These are phyloP conservation scores for Acrodontium crateriforme DNA, from an alignment of 2,329 filamentous ascomycete genomes.

Conservation along the genomic window DNA sequence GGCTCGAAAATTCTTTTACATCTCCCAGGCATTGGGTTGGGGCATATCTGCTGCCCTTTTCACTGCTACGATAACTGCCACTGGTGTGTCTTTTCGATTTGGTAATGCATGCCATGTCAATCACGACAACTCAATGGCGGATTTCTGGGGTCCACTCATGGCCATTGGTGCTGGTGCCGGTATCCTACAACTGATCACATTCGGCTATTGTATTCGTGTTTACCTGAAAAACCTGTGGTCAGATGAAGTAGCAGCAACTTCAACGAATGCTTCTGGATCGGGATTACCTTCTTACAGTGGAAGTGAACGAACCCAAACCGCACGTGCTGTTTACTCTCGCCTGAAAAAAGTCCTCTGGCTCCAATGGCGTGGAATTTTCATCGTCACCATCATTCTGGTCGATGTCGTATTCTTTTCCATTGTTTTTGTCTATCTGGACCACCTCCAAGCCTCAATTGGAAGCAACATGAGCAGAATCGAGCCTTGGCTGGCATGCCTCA, in stretches of 20 bases:
- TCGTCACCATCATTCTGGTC: slow-evolving; percentile 77
- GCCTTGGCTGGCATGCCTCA: slow-evolving; percentile 63
- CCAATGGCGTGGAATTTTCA: slow-evolving; percentile 85
- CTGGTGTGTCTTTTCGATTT: slow-evolving; percentile 88
- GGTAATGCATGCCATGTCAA: slow-evolving; percentile 91
- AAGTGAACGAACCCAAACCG: slow-evolving; percentile 66
- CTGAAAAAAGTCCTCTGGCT: slow-evolving; percentile 75
- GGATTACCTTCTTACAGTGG: slow-evolving; percentile 60
- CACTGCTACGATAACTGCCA: slow-evolving; percentile 62
- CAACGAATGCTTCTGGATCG: slow-evolving; percentile 53
- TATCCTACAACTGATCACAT: slow-evolving; percentile 71
- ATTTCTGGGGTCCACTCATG: slow-evolving; percentile 82
- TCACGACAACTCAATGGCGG: slow-evolving; percentile 65
- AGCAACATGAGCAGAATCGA: slow-evolving; percentile 42
- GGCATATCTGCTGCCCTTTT: slow-evolving; percentile 66
- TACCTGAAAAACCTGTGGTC: slow-evolving; percentile 69
- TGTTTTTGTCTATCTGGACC: slow-evolving; percentile 79
- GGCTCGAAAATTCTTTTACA: slow-evolving; percentile 79
- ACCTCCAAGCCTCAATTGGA: slow-evolving; percentile 45
- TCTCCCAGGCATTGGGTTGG: slow-evolving; percentile 69
- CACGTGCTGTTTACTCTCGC: slow-evolving; percentile 75
- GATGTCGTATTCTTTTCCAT: slow-evolving; percentile 92
- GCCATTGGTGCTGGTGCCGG: slow-evolving; percentile 63
- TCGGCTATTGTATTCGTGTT: slow-evolving; percentile 81
- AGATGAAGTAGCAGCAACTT: slow-evolving; percentile 42